Evolutionary conservation across 768 basidiomycete species (phyloP), one percentile per base, ranked within the genome.

Genomic region (Suillus americanus): DNA sequence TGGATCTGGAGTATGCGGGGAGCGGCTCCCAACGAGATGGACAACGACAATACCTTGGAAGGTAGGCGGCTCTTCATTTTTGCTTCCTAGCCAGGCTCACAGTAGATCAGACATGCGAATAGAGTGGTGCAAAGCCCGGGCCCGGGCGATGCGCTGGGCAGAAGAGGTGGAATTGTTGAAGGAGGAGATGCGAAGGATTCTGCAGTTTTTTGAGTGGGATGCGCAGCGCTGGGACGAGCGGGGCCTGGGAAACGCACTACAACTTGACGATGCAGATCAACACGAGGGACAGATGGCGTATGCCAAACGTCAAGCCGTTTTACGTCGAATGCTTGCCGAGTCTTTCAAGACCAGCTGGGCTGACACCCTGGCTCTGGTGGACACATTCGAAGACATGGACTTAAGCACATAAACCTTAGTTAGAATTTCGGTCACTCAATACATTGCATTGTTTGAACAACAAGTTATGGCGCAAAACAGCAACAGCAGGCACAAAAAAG

Each of bases 1-100:
- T 69, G 66, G 68, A 67, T 69, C 3, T 69, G 68, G 68, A 45
- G 4, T 12, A 48, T 38, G 35, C 23, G 1, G n/a, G 62, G 35
- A 33, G 30, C 18, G 0, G 43, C 3, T 50, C 1, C 14, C 5
- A 48, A 23, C 0, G 9, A 60, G 40, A 62, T 63, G 0, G 60
- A 61, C n/a, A 14, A 60, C 3, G 60, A 48, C 25, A 46, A 18
- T 10, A 2, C 33, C 9, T 30, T 3, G 5, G 60, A 64, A 45
- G 33, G 41, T 64, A 33, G 3, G 63, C 12, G 23, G 65, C 25
- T 50, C 48, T 16, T 50, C 7, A 50, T 25, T 50, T 25, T 7
- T 50, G 13, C 23, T 50, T 25, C 13, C 14, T 28, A 50, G 25
- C 9, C 48, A 50, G 13, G 1, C 48, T 50, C 48, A 25, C 7